A percentile compares a stretch with the other conserved stretches of the same genome.
phyloP scores from a whole-genome alignment of 2,329 filamentous ascomycete genomes.

The Penicillium rolfsii region DNA sequence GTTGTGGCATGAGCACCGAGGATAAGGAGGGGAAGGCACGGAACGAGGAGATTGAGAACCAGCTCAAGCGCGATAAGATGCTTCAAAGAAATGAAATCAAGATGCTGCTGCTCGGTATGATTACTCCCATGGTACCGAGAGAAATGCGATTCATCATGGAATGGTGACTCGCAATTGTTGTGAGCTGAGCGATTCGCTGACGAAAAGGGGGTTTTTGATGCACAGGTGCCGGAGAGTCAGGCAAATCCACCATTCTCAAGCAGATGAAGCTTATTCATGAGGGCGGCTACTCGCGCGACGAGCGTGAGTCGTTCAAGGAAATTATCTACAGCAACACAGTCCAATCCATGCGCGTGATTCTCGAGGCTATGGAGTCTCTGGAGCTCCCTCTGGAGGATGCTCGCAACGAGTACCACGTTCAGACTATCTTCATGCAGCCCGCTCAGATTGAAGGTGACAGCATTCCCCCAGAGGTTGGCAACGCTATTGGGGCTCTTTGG shows the following conservation, averaged over 20 bases:
- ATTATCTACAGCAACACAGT: constrained; percentile 74
- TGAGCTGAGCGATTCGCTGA: constrained; percentile 2
- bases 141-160: not conserved
- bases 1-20: constrained; percentile 99
- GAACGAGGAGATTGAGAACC: constrained; percentile 99
- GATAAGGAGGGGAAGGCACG: constrained; percentile 99
- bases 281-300: constrained; percentile 94
- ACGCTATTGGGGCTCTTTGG: constrained; percentile 90
- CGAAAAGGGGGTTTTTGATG: constrained; percentile 14
- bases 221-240: constrained; percentile 93
- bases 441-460: constrained; percentile 95
- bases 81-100: constrained; percentile 99
- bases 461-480: constrained; percentile 90
- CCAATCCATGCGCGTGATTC: constrained; percentile 70
- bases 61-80: constrained; percentile 98
- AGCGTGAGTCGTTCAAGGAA: constrained; percentile 71
- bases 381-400: constrained; percentile 86
- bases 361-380: constrained; percentile 69
- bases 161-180: not conserved
- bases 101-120: constrained; percentile 94
- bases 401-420: constrained; percentile 93
- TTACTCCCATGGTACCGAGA: not conserved
- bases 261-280: constrained; percentile 99
- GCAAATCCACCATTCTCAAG: constrained; percentile 92
- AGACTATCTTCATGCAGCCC: constrained; percentile 98